phyloP scores from a whole-genome alignment of 2,329 filamentous ascomycete species.

The Dactylellina sp. region DNA sequence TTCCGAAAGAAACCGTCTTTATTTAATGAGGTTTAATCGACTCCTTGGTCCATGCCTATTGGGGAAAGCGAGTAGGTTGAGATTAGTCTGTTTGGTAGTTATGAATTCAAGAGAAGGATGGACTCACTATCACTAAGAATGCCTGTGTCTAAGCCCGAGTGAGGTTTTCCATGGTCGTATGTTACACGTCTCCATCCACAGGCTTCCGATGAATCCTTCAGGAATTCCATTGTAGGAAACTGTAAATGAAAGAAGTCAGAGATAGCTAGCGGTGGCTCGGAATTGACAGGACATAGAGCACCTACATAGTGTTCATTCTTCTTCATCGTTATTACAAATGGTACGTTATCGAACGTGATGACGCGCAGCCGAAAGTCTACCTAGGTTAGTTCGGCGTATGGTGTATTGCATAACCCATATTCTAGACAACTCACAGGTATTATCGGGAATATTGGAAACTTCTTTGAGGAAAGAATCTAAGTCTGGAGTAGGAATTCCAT shows the following conservation, averaged over 20 bases:
- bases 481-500: constrained; percentile 85
- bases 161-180: constrained; percentile 70
- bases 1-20: neutral
- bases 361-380: constrained; percentile 93
- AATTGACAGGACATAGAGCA: constrained; percentile 22
- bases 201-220: constrained; percentile 72
- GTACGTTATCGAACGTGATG: constrained; percentile 98
- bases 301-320: constrained; percentile 94
- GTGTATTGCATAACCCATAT: neutral
- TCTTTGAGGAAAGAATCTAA: constrained; percentile 82
- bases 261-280: neutral
- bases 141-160: constrained; percentile 58
- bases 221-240: constrained; percentile 77
- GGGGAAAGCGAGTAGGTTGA: neutral
- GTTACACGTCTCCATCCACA: constrained; percentile 74
- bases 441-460: constrained; percentile 89
- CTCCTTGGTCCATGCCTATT: constrained; percentile 51
- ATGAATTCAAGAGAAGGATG: neutral
- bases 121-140: constrained; percentile 48
- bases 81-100: neutral
- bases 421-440: constrained; percentile 76
- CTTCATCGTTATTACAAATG: constrained; percentile 99
- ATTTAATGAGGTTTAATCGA: constrained; percentile 21
- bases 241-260: constrained; percentile 21
- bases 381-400: neutral